Base-by-base conservation (phyloP, 2,329 filamentous ascomycete genomes). In the Fusarium chaquense region DNA sequence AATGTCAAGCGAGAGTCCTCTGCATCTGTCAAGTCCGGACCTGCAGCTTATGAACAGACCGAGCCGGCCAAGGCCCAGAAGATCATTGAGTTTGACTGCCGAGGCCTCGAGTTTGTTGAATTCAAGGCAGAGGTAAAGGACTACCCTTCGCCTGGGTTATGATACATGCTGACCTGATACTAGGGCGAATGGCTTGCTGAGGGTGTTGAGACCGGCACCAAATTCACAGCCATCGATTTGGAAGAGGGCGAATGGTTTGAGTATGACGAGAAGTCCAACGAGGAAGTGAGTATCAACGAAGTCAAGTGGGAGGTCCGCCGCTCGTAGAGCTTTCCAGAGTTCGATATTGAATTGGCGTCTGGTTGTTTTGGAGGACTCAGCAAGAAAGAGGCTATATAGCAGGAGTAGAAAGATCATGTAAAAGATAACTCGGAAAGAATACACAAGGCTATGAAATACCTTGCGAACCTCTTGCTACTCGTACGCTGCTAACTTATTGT, bases 201-300 rank as follows among this genome's bases (percentile, higher is more conserved):
- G 47, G 96, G 94, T 5, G 64, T 86, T 18, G 94, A 98, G 20
- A 94, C 93, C 0, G 86, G 85, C 12, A 96, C 92, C 41, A 92
- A 93, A 75, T 99, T 99, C 76, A 85, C 88, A 0, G 89, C 82
- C 7, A 92, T 98, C 56, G 94, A 98, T 72, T 81, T 99, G 58
- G 84, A 84, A 0, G 96, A 99, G 30, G 95, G 93, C 28, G 96
- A 99, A 75, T 99, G 96, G 96, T 99, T 92, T 80, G 95, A 98
- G 74, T 99, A 98, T 76, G 94, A 98, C 73, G 94, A 98, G 81
- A 98, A 98, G 83, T 87, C 93, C 1, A 87, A 91, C 1, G 93
- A 97, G 51, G 94, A 98, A 80, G 94, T 98, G 47, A 96, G 93
- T 79, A 94, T 98, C 78, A 95, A 93, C 78, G 93, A 96, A 32